A percentile compares a stretch with the other conserved stretches of the same genome.
Conservation (phyloP, 129 eudicot genomes). For the Chrysanthemum seticuspe region DNA sequence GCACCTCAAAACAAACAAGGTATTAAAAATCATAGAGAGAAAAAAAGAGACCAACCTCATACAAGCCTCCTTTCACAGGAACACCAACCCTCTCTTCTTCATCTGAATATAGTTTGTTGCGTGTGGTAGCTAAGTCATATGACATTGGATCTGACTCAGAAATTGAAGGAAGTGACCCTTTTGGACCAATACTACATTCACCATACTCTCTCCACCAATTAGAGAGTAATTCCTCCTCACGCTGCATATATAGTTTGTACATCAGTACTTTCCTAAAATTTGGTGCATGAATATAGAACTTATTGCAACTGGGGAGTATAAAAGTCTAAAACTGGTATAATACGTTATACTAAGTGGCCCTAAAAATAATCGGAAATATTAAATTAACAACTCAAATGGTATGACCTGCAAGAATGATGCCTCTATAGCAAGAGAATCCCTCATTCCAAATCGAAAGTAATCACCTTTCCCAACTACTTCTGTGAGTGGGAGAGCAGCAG, state of each 20-base stretch:
- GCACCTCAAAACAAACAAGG: neutral
- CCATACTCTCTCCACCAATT: constrained; percentile 98
- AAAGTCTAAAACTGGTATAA: constrained; percentile 1
- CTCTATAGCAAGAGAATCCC: constrained; percentile 99
- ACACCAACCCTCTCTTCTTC: constrained; percentile 99
- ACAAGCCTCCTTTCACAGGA: constrained; percentile 97
- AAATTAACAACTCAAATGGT: constrained; percentile 6
- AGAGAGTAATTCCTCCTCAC: constrained; percentile 91
- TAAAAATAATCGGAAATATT: constrained; percentile 8
- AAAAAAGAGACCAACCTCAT: constrained; percentile 66
- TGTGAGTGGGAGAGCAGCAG: constrained; percentile 78
- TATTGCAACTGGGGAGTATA: neutral
- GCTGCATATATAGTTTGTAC: constrained; percentile 38
- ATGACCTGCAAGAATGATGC: constrained; percentile 95
- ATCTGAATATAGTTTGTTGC: constrained; percentile 33
- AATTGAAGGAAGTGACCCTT: constrained; percentile 40
- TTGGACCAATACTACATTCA: constrained; percentile 96
- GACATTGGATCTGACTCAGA: constrained; percentile 34
- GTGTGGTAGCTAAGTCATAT: constrained; percentile 35
- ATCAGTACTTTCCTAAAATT: constrained; percentile 18
- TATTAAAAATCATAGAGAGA: constrained; percentile 1
- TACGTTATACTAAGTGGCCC: constrained; percentile 6
- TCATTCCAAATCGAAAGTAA: constrained; percentile 95
- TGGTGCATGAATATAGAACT: constrained; percentile 1
- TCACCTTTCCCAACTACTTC: constrained; percentile 96